Percentiles rank a stretch among this genome's conserved stretches.
Conservation (phyloP, 2,329 filamentous ascomycete genomes). For the Lachnellula hyalina region DNA sequence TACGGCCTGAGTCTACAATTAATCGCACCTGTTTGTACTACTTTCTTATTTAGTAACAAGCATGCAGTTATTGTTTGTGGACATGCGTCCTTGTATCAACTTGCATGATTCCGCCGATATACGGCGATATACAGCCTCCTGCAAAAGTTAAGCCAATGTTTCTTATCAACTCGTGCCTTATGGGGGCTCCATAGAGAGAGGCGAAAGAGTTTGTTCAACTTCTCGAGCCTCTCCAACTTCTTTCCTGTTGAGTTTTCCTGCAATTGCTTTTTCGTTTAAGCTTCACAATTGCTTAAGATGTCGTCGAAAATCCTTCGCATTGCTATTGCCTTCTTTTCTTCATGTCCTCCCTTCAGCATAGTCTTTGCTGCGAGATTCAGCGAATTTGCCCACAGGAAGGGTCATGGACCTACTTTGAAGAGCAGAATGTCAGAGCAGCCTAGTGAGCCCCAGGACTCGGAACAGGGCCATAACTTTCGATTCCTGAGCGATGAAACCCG, state of each 20-base stretch:
- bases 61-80: neutral
- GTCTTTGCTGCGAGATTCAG: neutral
- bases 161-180: neutral
- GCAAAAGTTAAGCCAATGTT: neutral
- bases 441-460: neutral
- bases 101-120: neutral
- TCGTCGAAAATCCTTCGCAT: neutral
- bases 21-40: neutral
- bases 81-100: neutral
- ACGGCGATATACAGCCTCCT: neutral
- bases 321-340: neutral
- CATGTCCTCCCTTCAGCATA: neutral
- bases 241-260: neutral
- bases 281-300: neutral
- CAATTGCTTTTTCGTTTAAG: neutral
- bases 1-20: neutral
- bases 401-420: constrained; percentile 5
- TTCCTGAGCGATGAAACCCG: constrained; percentile 10
- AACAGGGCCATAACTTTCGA: constrained; percentile 2
- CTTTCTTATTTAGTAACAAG: neutral
- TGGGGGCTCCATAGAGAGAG: neutral
- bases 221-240: neutral
- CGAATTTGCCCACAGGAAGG: constrained; percentile 5
- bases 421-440: neutral
- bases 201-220: neutral